Percentiles rank a stretch among this genome's conserved stretches.
Evolutionary conservation across 371 early-diverging fungal genomes (phyloP).

Genomic region (Syncephalis plumigaleata): DNA sequence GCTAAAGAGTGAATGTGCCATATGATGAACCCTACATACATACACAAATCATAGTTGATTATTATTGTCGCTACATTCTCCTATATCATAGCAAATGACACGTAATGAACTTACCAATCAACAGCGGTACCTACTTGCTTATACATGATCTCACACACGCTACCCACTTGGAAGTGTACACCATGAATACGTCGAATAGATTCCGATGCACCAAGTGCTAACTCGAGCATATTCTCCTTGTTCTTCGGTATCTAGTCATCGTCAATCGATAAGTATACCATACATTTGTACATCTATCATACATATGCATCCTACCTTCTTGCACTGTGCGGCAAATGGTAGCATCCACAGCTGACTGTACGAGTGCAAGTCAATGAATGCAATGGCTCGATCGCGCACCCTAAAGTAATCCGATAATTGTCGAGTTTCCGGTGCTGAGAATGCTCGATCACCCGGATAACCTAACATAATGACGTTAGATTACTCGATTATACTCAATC

Average conservation of each 20-base stretch:
- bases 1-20: constrained; percentile 23
- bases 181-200: constrained; percentile 21
- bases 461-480: background rate
- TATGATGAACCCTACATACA: constrained; percentile 14
- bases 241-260: constrained; percentile 3
- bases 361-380: constrained; percentile 33
- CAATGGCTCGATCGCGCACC: constrained; percentile 9
- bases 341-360: constrained; percentile 32
- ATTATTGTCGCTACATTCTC: too few species aligned
- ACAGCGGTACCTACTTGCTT: constrained; percentile 19
- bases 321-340: constrained; percentile 19
- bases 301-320: constrained; percentile 1
- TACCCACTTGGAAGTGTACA: constrained; percentile 23
- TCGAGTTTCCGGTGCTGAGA: constrained; percentile 18
- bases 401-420: constrained; percentile 23
- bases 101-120: constrained; percentile 7
- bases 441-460: constrained; percentile 17
- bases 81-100: too few species aligned
- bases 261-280: constrained; percentile 7
- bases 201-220: constrained; percentile 19
- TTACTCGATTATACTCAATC: too few species aligned
- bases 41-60: too few species aligned
- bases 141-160: constrained; percentile 31
- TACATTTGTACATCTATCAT: too few species aligned
- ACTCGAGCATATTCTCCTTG: constrained; percentile 14